Evolutionary conservation across 129 eudicot species (phyloP).

Genomic region (Saussurea involucrata): DNA sequence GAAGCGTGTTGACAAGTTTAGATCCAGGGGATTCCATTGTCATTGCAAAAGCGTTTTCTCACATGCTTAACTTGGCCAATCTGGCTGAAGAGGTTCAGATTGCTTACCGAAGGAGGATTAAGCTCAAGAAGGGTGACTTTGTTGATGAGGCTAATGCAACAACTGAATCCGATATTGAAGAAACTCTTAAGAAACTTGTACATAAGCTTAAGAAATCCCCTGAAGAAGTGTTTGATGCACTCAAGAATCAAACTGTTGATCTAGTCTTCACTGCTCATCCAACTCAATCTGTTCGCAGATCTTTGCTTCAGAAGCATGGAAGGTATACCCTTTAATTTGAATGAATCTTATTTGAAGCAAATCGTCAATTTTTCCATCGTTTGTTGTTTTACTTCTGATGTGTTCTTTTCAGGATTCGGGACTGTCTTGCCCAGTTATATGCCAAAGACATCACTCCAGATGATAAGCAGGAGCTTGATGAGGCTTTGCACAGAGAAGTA

Average conservation of each 20-base stretch:
- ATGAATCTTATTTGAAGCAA: neutral
- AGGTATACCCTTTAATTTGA: conserved; percentile 42
- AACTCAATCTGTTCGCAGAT: conserved; percentile 91
- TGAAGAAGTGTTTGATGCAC: conserved; percentile 89
- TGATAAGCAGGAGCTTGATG: conserved; percentile 89
- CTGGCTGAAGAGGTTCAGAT: conserved; percentile 99
- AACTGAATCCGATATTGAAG: conserved; percentile 96
- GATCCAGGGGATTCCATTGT: conserved; percentile 97
- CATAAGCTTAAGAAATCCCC: conserved; percentile 84
- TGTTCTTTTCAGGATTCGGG: conserved; percentile 56
- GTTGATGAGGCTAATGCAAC: conserved; percentile 77
- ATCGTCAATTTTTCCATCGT: neutral
- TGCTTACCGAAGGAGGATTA: conserved; percentile 80
- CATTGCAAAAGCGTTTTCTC: conserved; percentile 84
- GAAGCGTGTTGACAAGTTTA: conserved; percentile 76
- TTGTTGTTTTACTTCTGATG: neutral
- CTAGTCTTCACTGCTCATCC: conserved; percentile 97
- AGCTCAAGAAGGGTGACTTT: conserved; percentile 79
- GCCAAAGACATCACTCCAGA: conserved; percentile 88
- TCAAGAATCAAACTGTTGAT: conserved; percentile 97
- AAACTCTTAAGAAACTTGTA: conserved; percentile 87
- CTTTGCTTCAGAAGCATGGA: conserved; percentile 98
- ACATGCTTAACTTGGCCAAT: conserved; percentile 98
- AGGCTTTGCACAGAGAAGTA: conserved; percentile 95
- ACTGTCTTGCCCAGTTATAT: conserved; percentile 83